Conservation (phyloP, 805 yeast species). For the Lipomyces lipofer region DNA sequence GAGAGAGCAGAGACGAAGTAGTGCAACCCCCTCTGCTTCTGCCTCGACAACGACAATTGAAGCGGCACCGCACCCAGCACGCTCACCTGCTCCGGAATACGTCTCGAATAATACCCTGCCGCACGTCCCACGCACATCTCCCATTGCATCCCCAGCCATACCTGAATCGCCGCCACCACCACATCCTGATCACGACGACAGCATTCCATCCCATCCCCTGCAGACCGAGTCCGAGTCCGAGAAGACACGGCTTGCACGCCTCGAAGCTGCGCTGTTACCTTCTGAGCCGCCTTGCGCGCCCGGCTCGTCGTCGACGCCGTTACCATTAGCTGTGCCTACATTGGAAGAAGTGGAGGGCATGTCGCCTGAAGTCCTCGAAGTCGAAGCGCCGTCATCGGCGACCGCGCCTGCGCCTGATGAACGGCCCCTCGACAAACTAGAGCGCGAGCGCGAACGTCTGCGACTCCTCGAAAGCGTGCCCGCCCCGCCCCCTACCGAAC, state of each 20-base stretch:
- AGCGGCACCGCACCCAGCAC: not conserved
- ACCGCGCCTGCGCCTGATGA: not conserved
- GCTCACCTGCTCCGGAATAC: not conserved
- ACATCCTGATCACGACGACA: not conserved
- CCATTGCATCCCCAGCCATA: not conserved
- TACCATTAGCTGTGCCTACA: conserved; percentile 10
- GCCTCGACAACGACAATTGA: not conserved
- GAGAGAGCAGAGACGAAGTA: not conserved
- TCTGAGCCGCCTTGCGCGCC: conserved; percentile 48
- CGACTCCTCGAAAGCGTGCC: conserved; percentile 18
- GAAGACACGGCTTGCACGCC: conserved; percentile 55
- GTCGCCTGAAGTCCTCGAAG: not conserved
- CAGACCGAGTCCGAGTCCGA: conserved; percentile 44
- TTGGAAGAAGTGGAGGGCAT: conserved; percentile 8
- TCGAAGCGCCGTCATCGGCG: not conserved
- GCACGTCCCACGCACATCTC: not conserved
- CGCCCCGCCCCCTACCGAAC: not conserved
- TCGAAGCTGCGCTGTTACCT: conserved; percentile 63
- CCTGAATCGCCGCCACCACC: conserved; percentile 1
- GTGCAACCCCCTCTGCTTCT: not conserved
- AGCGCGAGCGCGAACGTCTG: conserved; percentile 22
- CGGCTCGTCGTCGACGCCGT: not conserved
- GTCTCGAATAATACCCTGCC: not conserved
- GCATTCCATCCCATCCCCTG: conserved; percentile 35
- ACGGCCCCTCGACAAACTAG: conserved; percentile 17